A percentile compares a stretch with the other conserved stretches of the same genome.
phyloP scores from a whole-genome alignment of 495 filamentous ascomycete genomes.

The Penicillium diatomitis region DNA sequence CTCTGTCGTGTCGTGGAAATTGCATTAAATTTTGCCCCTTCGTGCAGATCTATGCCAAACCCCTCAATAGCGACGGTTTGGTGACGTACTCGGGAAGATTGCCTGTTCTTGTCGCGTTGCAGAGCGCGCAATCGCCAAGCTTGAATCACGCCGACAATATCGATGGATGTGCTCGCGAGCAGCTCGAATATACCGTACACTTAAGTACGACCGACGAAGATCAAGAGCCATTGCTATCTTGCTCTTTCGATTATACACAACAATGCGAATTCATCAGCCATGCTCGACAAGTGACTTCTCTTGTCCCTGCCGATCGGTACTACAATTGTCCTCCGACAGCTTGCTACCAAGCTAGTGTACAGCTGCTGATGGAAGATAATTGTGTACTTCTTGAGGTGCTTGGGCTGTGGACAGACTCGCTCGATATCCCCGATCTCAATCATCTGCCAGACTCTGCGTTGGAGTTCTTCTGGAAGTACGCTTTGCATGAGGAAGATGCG shows the following conservation, averaged over 20 bases:
- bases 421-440: conserved; percentile 16
- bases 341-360: conserved; percentile 29
- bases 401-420: conserved; percentile 32
- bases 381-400: conserved; percentile 21
- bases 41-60: no score
- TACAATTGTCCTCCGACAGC: conserved; percentile 12
- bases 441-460: conserved; percentile 11
- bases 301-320: conserved; percentile 21
- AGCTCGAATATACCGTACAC: conserved; percentile 11
- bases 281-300: conserved; percentile 10
- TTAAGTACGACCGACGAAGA: conserved; percentile 7
- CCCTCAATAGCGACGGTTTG: no score
- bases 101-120: conserved; percentile 15
- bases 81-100: background rate
- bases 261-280: conserved; percentile 13
- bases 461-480: conserved; percentile 23
- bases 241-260: conserved; percentile 10
- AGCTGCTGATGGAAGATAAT: conserved; percentile 4
- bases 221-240: conserved; percentile 9
- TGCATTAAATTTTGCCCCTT: no score
- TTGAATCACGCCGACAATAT: background rate
- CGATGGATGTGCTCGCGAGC: background rate
- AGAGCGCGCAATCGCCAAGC: background rate
- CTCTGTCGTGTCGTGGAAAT: background rate
- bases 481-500: conserved; percentile 12